Evolutionary conservation across 768 basidiomycete genomes (phyloP).

Genomic region (Suillus plorans): DNA sequence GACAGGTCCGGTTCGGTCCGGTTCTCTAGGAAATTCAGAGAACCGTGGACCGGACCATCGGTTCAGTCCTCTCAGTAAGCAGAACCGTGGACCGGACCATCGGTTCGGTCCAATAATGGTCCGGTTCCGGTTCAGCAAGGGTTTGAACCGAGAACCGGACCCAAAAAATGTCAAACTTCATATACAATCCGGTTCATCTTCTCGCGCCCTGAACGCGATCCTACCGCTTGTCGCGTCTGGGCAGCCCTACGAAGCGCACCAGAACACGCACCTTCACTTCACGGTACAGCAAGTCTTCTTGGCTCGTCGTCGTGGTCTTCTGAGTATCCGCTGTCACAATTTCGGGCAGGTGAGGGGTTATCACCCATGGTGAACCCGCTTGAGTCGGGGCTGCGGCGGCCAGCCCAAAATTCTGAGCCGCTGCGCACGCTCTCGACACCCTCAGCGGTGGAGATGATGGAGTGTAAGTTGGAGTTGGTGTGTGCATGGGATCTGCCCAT

Average conservation of each 20-base stretch:
- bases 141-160: no score
- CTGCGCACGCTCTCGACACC: conserved; percentile 52
- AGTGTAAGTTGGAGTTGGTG: conserved; percentile 13
- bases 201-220: conserved; percentile 73
- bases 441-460: conserved; percentile 17
- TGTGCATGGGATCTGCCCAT: conserved; percentile 20
- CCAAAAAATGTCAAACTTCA: no score
- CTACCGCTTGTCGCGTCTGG: conserved; percentile 67
- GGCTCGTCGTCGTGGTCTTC: conserved; percentile 3
- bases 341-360: conserved; percentile 3
- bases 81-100: no score
- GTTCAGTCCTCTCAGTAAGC: no score
- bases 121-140: no score
- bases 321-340: conserved; percentile 19
- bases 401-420: conserved; percentile 79
- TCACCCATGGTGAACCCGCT: conserved; percentile 5
- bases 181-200: conserved; percentile 38
- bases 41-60: no score
- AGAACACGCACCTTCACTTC: conserved; percentile 96
- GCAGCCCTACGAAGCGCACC: conserved; percentile 89
- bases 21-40: no score
- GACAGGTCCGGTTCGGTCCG: no score
- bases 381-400: conserved; percentile 20
- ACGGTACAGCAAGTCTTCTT: conserved; percentile 64
- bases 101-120: no score